Percentiles rank a stretch among this genome's conserved stretches.
phyloP scores from a whole-genome alignment of 768 basidiomycete genomes.

The Termitomyces sp. region DNA sequence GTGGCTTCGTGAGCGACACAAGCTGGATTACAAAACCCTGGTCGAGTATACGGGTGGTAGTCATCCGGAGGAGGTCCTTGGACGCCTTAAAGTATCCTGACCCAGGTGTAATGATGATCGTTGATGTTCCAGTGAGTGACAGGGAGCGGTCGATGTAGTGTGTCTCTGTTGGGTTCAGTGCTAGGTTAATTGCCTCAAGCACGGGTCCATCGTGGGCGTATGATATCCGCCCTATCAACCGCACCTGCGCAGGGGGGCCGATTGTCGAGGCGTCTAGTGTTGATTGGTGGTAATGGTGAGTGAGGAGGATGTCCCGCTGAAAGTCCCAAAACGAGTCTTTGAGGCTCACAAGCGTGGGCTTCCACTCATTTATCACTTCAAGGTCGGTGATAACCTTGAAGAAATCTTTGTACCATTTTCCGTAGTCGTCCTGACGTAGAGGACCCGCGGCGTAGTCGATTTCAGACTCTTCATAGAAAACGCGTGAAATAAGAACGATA shows the following conservation, averaged over 20 bases:
- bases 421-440: slow-evolving; percentile 67
- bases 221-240: slow-evolving; percentile 73
- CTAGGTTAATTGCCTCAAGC: slow-evolving; percentile 92
- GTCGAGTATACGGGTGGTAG: slow-evolving; percentile 89
- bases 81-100: slow-evolving; percentile 92
- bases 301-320: slow-evolving; percentile 85
- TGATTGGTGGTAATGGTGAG: slow-evolving; percentile 82
- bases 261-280: slow-evolving; percentile 36
- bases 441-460: slow-evolving; percentile 81
- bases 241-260: slow-evolving; percentile 47
- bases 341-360: slow-evolving; percentile 75
- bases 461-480: slow-evolving; percentile 80
- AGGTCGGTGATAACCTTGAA: slow-evolving; percentile 94
- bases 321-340: slow-evolving; percentile 90
- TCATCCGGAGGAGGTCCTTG: slow-evolving; percentile 83
- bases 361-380: slow-evolving; percentile 86
- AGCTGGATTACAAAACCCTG: slow-evolving; percentile 90
- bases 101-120: slow-evolving; percentile 86
- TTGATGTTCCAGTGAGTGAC: slow-evolving; percentile 79
- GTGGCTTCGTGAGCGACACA: slow-evolving; percentile 84
- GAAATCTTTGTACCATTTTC: slow-evolving; percentile 88
- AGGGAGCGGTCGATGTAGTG: slow-evolving; percentile 95
- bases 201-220: slow-evolving; percentile 92
- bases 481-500: slow-evolving; percentile 90
- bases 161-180: slow-evolving; percentile 86